Conservation (phyloP, 2,329 filamentous ascomycete genomes). For the Phaeosphaeria sp. region DNA sequence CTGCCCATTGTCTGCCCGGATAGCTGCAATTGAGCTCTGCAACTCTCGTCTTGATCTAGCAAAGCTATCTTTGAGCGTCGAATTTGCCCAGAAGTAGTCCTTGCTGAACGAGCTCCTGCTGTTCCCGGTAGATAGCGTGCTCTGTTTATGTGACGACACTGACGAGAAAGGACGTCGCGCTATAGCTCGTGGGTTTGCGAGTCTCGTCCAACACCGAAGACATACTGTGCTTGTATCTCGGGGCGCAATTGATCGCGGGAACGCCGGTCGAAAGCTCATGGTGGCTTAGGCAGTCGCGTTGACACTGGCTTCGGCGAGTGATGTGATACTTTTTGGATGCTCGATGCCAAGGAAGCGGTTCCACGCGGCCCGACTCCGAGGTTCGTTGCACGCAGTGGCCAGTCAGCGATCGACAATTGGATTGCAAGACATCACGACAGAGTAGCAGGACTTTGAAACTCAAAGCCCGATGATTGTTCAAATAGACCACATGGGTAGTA, state of each 20-base stretch:
- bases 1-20: conserved; percentile 12
- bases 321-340: conserved; percentile 13
- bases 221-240: conserved; percentile 41
- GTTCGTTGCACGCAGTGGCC: not conserved
- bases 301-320: conserved; percentile 4
- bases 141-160: conserved; percentile 30
- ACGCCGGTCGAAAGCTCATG: conserved; percentile 46
- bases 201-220: conserved; percentile 42
- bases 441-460: not conserved
- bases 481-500: conserved; percentile 23
- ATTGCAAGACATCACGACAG: not conserved
- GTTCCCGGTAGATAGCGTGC: conserved; percentile 37
- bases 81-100: conserved; percentile 50
- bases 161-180: conserved; percentile 38
- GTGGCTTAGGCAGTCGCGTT: conserved; percentile 30
- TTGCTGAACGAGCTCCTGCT: conserved; percentile 41
- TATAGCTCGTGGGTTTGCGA: conserved; percentile 27
- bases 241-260: conserved; percentile 35
- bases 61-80: conserved; percentile 40
- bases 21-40: conserved; percentile 36
- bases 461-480: conserved; percentile 10
- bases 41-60: conserved; percentile 35
- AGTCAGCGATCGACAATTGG: conserved; percentile 2
- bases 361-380: conserved; percentile 4
- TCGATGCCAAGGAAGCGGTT: conserved; percentile 8